Evolutionary conservation across 129 eudicot genomes (phyloP).

Genomic region (Sambucus nigra): DNA sequence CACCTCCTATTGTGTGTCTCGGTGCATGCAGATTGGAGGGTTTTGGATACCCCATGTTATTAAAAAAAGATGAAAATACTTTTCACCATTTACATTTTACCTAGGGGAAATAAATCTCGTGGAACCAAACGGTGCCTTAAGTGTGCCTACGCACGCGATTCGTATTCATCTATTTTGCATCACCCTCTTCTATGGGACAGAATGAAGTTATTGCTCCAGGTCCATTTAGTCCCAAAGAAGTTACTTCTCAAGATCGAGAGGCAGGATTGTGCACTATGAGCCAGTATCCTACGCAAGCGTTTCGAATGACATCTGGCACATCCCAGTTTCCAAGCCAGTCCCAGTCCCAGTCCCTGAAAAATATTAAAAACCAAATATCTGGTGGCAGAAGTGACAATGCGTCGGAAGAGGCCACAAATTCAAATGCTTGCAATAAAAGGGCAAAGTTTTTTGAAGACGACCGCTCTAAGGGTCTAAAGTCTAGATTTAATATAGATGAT

Average conservation of each 20-base stretch:
- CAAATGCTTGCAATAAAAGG: slow-evolving; percentile 36
- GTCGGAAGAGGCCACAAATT: slow-evolving; percentile 21
- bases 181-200: slow-evolving; percentile 29
- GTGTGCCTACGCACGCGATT: slow-evolving; percentile 2
- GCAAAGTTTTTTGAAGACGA: slow-evolving; percentile 34
- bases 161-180: slow-evolving; percentile 6
- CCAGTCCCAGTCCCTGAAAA: slow-evolving; percentile 25
- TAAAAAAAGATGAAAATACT: no score
- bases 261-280: slow-evolving; percentile 63
- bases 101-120: no score
- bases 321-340: slow-evolving; percentile 43
- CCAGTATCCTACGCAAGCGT: slow-evolving; percentile 79
- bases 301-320: slow-evolving; percentile 33
- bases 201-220: slow-evolving; percentile 37
- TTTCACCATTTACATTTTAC: no score
- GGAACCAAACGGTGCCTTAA: no score
- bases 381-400: slow-evolving; percentile 5
- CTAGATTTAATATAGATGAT: slow-evolving; percentile 10
- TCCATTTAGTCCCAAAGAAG: slow-evolving; percentile 64
- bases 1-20: no score
- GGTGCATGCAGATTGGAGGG: no score
- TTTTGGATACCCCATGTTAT: no score
- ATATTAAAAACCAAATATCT: slow-evolving; percentile 14
- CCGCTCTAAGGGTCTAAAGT: slow-evolving; percentile 8
- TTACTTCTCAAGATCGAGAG: slow-evolving; percentile 49